Base-by-base conservation (phyloP, 2,329 filamentous ascomycete genomes). In the Aspergillus pseudoviridinutans region DNA sequence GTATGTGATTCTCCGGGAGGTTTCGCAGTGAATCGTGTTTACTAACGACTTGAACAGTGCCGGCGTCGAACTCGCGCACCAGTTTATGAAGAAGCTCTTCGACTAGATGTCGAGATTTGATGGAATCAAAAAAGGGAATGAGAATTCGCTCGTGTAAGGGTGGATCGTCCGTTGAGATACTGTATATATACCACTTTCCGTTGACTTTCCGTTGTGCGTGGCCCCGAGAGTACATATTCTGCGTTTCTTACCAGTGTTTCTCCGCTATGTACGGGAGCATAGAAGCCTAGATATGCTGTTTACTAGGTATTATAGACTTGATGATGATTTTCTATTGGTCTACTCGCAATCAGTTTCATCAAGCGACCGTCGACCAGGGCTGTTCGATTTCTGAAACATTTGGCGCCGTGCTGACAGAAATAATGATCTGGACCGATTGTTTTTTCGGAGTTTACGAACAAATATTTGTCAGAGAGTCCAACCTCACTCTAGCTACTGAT, bases 51-150 rank as follows among this genome's bases (percentile, higher is more conserved):
- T 8, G 49, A 51, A 35, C 46, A 77, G 74, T 65, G 68, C 80
- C 28, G 79, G 79, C 57, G 79, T 81, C 17, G 79, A 81, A 57
- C 66, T 81, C 49, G 79, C 79, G 6, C 79, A 81, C 66, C 78
- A 80, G 65, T 75, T 76, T 51, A 80, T 81, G 78, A 77, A 74
- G 60, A 77, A 73, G 63, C 52, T 79, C 2, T 80, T 81, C 56
- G 68, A 66, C 47, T 61, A 62, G 24, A 58, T 42, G 46, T 42
- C n/a, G 42, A n/a, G 25, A 28, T 27, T 35, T 35, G 20, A 46
- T 47, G 25, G 28, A 28, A 3, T 24, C 54, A 57, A 38, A 44
- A 56, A 56, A 35, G 46, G 56, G 58, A 24, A 58, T 55, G 56
- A 50, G 52, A 44, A 44, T 38, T 54, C 9, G 38, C 38, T 56